Conservation (phyloP, 345 rosid genomes). For the Excoecaria cochinchinensis region DNA sequence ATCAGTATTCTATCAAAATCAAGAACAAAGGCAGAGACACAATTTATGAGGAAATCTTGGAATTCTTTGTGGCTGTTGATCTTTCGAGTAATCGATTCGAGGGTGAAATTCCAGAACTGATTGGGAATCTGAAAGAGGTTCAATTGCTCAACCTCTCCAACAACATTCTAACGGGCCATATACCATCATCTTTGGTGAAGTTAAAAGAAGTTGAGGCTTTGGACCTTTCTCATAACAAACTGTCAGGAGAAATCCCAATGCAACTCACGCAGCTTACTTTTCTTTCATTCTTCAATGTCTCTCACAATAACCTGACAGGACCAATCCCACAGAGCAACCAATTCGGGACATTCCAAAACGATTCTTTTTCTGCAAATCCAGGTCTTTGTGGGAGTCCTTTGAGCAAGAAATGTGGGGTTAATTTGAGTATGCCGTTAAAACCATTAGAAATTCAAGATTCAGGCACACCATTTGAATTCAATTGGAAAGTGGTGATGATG, state of each 20-base stretch:
- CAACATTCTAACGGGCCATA: not conserved
- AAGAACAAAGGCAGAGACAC: not conserved
- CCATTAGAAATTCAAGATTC: not conserved
- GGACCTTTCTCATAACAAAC: too few relatives aligned
- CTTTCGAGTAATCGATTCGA: slow-evolving; percentile 17
- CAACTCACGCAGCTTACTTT: slow-evolving; percentile 4
- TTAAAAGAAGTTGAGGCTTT: not conserved
- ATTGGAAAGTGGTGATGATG: not conserved
- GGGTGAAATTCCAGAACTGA: not conserved
- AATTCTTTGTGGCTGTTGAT: not conserved
- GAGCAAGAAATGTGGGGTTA: not conserved
- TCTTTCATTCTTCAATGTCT: not conserved
- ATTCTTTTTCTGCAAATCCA: not conserved
- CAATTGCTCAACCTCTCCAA: slow-evolving; percentile 18
- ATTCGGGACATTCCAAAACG: not conserved
- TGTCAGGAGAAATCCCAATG: too few relatives aligned
- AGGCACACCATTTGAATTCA: not conserved
- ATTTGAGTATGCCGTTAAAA: not conserved
- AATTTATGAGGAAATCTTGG: not conserved
- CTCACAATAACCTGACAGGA: not conserved
- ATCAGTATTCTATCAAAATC: not conserved
- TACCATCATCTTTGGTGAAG: too few relatives aligned
- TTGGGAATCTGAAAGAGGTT: too few relatives aligned
- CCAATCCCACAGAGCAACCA: not conserved
- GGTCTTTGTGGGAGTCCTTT: not conserved